Evolutionary conservation across 208 protist genomes (phyloP), one percentile per base, ranked within the genome.

Genomic region (Wallacemonas rigidus): DNA sequence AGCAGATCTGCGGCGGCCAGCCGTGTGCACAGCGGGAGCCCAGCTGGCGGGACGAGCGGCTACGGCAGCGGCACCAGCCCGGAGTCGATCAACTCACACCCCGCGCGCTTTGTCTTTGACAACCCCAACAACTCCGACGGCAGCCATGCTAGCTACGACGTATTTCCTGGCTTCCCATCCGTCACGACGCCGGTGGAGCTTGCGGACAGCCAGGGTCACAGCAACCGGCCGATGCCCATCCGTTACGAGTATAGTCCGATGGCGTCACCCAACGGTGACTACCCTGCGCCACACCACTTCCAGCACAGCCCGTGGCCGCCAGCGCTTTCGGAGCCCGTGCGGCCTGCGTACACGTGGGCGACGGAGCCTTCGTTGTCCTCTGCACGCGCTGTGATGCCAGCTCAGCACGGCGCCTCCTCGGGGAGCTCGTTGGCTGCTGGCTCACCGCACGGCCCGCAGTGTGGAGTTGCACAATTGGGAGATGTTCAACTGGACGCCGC

Each of bases 21-120:
- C 26, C 26, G 26, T 26, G 26, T 0, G 26, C 26, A 26, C 26
- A 26, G 26, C 26, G 26, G 26, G 26, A 26, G 26, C 26, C 26
- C 26, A 26, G 48, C 15, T 15, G 48, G 48, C 15, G 48, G 48
- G 48, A 53, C 48, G 11, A 53, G 48, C 48, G 48, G 48, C 48
- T 53, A 53, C 15, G 48, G 48, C 48, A 53, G 48, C 48, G 48
- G 48, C 48, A 53, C 48, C 48, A 53, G 48, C 48, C 48, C 48
- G 9, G 48, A 53, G 48, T 53, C 48, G 11, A 9, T 53, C 48
- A n/a, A 9, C 48, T 53, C 48, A n/a, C 48, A 53, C 48, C 48
- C 48, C 9, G 48, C 48, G 15, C 48, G 48, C 48, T 53, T 53
- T 53, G 48, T 53, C 48, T 53, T 53, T 15, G 48, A 53, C 48